Conservation (phyloP, 805 yeast genomes). For the Schwanniomyces vanrijiae region DNA sequence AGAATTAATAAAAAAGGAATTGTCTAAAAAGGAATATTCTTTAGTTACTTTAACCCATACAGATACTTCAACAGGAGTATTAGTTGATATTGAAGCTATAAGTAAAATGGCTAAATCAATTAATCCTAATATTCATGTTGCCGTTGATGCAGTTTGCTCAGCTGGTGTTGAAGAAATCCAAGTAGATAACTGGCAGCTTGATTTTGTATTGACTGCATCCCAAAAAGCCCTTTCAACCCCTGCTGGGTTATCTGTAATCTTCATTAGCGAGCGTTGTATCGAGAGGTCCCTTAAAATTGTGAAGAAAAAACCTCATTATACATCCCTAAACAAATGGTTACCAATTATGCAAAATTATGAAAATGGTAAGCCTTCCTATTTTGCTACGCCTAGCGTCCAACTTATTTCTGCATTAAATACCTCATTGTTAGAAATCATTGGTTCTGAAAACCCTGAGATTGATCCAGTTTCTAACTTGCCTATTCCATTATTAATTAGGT, state of each 20-base stretch:
- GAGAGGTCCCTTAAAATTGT: neutral
- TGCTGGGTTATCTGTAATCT: slow-evolving; percentile 7
- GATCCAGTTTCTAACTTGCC: slow-evolving; percentile 5
- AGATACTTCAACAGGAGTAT: slow-evolving; percentile 10
- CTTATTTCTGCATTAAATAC: slow-evolving; percentile 6
- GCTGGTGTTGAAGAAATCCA: slow-evolving; percentile 13
- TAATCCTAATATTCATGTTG: slow-evolving; percentile 7
- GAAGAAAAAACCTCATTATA: slow-evolving; percentile 4
- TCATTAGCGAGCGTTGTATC: slow-evolving; percentile 5
- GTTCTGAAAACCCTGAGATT: slow-evolving; percentile 5
- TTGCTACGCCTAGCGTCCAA: slow-evolving; percentile 9
- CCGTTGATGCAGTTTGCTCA: slow-evolving; percentile 9
- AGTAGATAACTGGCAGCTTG: slow-evolving; percentile 15
- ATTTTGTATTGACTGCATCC: slow-evolving; percentile 9
- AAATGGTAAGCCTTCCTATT: slow-evolving; percentile 7
- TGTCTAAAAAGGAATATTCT: neutral
- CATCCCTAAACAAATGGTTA: slow-evolving; percentile 7
- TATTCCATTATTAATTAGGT: neutral
- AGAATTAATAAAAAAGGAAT: slow-evolving; percentile 2
- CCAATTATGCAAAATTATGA: slow-evolving; percentile 10
- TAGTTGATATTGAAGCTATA: slow-evolving; percentile 5
- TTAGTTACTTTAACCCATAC: slow-evolving; percentile 7
- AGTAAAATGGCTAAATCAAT: slow-evolving; percentile 4
- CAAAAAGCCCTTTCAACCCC: slow-evolving; percentile 8
- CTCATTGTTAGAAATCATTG: slow-evolving; percentile 7